phyloP scores from a whole-genome alignment of 441 rosid genomes.

The Erodium moschatum region DNA sequence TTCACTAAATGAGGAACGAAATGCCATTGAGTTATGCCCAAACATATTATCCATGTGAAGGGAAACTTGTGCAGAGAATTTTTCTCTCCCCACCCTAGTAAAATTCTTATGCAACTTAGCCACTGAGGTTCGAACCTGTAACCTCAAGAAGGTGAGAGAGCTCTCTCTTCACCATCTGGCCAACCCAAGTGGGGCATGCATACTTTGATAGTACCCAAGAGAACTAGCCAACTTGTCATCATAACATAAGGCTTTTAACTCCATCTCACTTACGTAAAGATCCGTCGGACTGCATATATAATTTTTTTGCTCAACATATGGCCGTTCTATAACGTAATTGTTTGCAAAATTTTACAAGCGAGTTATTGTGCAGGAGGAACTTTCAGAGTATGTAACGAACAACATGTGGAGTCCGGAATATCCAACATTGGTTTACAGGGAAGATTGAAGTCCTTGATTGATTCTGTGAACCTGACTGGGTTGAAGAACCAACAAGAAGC shows the following conservation, averaged over 20 bases:
- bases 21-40: background rate
- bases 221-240: background rate
- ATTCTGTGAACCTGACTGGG: background rate
- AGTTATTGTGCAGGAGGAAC: constrained; percentile 49
- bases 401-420: constrained; percentile 94
- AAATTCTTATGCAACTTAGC: background rate
- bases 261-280: too few relatives aligned
- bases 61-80: background rate
- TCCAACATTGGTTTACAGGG: constrained; percentile 65
- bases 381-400: constrained; percentile 48
- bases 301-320: background rate
- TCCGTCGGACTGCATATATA: too few relatives aligned
- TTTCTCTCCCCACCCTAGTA: background rate
- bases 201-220: too few relatives aligned
- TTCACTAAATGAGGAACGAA: background rate
- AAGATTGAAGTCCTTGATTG: constrained; percentile 26
- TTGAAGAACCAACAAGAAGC: too few relatives aligned
- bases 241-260: background rate
- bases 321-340: background rate
- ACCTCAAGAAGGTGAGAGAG: too few relatives aligned
- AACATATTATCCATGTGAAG: background rate
- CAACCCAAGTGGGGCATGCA: too few relatives aligned
- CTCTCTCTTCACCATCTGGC: too few relatives aligned
- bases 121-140: too few relatives aligned
- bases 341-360: background rate